A percentile compares a stretch with the other conserved stretches of the same genome.
These are phyloP conservation scores for Cercospora canescens DNA, from an alignment of 2,329 filamentous ascomycete genomes.

Conservation along the genomic window DNA sequence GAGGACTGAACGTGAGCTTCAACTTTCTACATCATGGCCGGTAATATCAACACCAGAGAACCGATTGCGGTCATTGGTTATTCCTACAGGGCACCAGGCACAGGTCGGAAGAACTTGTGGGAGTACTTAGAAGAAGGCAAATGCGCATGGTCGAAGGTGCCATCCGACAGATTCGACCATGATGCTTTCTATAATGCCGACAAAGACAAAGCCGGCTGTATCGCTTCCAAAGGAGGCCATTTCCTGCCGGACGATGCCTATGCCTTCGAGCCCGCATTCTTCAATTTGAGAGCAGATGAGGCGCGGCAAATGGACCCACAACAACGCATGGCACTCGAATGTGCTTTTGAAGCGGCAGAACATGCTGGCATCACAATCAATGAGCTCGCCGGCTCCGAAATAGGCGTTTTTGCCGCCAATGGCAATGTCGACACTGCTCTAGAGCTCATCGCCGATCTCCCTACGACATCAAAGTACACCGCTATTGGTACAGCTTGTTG, in stretches of 20 bases:
- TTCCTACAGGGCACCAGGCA: not conserved
- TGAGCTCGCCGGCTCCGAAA: conserved; percentile 10
- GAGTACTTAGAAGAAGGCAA: not conserved
- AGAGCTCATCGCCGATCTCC: not conserved
- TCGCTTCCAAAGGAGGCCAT: not conserved
- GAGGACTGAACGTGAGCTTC: not conserved
- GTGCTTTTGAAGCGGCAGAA: conserved; percentile 4
- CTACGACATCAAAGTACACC: not conserved
- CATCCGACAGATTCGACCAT: conserved; percentile 24
- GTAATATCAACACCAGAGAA: not conserved
- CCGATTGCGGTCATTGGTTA: conserved; percentile 4
- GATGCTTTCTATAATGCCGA: conserved; percentile 23
- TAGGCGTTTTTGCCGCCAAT: conserved; percentile 17
- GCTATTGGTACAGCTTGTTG: not conserved
- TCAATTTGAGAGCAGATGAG: conserved; percentile 8
- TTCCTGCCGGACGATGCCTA: conserved; percentile 9
- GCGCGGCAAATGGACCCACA: conserved; percentile 11
- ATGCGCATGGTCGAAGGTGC: conserved; percentile 12
- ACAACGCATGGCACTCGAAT: conserved; percentile 14
- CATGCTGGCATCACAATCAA: conserved; percentile 44
- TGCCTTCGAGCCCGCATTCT: conserved; percentile 13
- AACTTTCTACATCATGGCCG: not conserved
- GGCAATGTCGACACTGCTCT: not conserved
- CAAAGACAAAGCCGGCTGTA: not conserved
- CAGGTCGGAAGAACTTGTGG: not conserved